Evolutionary conservation across 345 rosid genomes (phyloP).

Genomic region (Rhizophora mangle): DNA sequence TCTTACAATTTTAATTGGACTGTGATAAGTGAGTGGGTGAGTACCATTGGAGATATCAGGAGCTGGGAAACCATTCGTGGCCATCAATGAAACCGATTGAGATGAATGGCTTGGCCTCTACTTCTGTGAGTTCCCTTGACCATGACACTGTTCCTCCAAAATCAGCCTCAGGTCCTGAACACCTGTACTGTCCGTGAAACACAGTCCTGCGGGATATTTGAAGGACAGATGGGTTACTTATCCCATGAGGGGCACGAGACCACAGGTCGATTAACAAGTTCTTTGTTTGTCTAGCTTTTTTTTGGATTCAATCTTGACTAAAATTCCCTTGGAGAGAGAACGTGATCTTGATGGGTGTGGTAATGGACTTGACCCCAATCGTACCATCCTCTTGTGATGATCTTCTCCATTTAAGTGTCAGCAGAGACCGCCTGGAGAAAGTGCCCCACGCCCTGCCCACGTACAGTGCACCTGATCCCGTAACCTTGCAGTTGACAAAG

Average conservation of each 20-base stretch:
- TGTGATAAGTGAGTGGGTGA: background rate
- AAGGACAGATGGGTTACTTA: background rate
- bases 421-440: slow-evolving; percentile 26
- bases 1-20: background rate
- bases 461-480: slow-evolving; percentile 38
- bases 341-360: no score
- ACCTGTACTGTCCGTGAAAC: slow-evolving; percentile 43
- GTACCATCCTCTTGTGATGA: slow-evolving; percentile 41
- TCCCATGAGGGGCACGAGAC: background rate
- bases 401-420: slow-evolving; percentile 37
- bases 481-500: slow-evolving; percentile 41
- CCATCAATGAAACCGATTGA: slow-evolving; percentile 39
- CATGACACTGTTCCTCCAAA: slow-evolving; percentile 41
- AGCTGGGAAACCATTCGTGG: slow-evolving; percentile 29
- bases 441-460: slow-evolving; percentile 49
- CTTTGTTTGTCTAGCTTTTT: no score
- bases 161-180: slow-evolving; percentile 46
- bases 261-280: no score
- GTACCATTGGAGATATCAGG: background rate
- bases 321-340: background rate
- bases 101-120: slow-evolving; percentile 38
- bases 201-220: slow-evolving; percentile 36
- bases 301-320: background rate
- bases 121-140: slow-evolving; percentile 40
- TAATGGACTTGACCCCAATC: slow-evolving; percentile 28